Percentiles rank a stretch among this genome's conserved stretches.
Conservation (phyloP, 1,284 basidiomycete species). For the Ceratobasidium sp. region DNA sequence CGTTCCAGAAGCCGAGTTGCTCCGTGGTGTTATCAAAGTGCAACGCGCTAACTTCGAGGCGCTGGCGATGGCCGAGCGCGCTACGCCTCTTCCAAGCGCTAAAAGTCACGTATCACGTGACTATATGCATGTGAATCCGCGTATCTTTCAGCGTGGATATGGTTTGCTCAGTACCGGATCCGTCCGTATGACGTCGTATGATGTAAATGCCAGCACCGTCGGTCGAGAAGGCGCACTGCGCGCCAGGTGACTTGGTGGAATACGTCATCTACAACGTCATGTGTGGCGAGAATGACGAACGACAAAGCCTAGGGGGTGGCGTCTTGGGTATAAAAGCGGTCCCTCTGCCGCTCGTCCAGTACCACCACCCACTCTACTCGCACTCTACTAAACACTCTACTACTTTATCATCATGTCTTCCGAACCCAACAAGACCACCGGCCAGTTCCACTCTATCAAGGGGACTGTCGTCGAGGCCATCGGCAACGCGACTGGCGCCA, state of each 20-base stretch:
- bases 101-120: slow-evolving; percentile 5
- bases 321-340: slow-evolving; percentile 20
- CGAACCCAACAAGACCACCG: slow-evolving; percentile 70
- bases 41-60: background rate
- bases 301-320: background rate
- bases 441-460: slow-evolving; percentile 72
- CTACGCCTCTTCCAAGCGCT: no score
- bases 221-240: background rate
- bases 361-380: background rate
- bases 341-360: background rate
- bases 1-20: background rate
- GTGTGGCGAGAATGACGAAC: slow-evolving; percentile 12
- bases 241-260: slow-evolving; percentile 13
- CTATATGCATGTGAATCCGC: slow-evolving; percentile 21
- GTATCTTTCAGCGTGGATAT: slow-evolving; percentile 1
- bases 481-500: slow-evolving; percentile 65
- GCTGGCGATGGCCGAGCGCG: background rate
- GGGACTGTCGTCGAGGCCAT: slow-evolving; percentile 72
- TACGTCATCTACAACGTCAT: slow-evolving; percentile 38
- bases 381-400: slow-evolving; percentile 21
- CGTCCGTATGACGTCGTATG: slow-evolving; percentile 17
- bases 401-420: slow-evolving; percentile 47
- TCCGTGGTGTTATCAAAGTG: background rate
- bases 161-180: background rate
- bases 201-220: background rate